These are phyloP conservation scores for Clarireedia sp. DNA, from an alignment of 2,329 filamentous ascomycete species.

Conservation along the genomic window DNA sequence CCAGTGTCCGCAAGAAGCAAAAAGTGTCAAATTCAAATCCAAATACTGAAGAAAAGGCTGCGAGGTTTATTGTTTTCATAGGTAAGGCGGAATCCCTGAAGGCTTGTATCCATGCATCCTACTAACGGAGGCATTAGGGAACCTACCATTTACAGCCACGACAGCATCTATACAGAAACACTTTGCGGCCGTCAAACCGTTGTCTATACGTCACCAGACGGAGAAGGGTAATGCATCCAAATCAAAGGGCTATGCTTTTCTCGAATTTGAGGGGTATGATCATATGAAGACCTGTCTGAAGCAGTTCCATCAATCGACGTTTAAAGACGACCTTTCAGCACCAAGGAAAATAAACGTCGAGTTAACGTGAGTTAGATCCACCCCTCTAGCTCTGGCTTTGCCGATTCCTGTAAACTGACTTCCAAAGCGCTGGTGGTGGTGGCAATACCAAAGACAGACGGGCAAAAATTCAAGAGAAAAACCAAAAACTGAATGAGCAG, in stretches of 20 bases:
- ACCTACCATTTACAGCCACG: slow-evolving; percentile 80
- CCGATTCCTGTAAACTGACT: neutral
- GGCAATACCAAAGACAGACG: slow-evolving; percentile 65
- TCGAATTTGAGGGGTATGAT: slow-evolving; percentile 82
- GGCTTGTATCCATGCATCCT: too few relatives aligned
- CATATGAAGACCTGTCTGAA: slow-evolving; percentile 90
- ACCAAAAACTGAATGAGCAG: slow-evolving; percentile 68
- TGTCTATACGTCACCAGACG: slow-evolving; percentile 64
- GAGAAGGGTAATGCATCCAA: slow-evolving; percentile 54
- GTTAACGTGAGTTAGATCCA: slow-evolving; percentile 56
- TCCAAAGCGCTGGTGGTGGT: slow-evolving; percentile 68
- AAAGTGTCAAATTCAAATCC: slow-evolving; percentile 17
- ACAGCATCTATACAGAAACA: slow-evolving; percentile 60
- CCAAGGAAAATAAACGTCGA: slow-evolving; percentile 85
- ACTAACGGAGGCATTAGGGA: slow-evolving; percentile 44
- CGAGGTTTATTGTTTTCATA: slow-evolving; percentile 71
- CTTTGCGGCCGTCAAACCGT: slow-evolving; percentile 68
- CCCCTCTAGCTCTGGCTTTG: slow-evolving; percentile 1
- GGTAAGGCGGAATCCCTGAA: slow-evolving; percentile 36
- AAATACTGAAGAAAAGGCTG: slow-evolving; percentile 19
- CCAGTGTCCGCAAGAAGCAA: slow-evolving; percentile 19
- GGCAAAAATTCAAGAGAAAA: slow-evolving; percentile 77
- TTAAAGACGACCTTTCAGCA: slow-evolving; percentile 47
- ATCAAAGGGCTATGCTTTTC: slow-evolving; percentile 72
- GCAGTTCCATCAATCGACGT: slow-evolving; percentile 79